These are phyloP conservation scores for Diplodia mutila DNA, from an alignment of 2,329 filamentous ascomycete species.

Conservation along the genomic window DNA sequence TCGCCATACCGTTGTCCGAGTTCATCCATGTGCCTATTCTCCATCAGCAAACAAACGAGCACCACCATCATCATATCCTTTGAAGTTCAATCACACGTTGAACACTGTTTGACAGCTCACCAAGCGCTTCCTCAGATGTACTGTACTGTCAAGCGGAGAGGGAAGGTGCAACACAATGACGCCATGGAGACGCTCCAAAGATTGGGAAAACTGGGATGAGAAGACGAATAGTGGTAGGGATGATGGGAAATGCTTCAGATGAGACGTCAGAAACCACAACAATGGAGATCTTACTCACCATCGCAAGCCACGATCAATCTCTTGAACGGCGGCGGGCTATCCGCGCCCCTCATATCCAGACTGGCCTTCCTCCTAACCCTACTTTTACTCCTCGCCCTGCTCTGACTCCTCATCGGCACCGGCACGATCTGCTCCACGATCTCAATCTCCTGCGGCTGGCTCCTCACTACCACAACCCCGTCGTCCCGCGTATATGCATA, in stretches of 20 bases:
- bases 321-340: constrained; percentile 31
- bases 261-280: not conserved
- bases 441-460: constrained; percentile 21
- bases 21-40: constrained; percentile 52
- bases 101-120: not conserved
- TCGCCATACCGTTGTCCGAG: constrained; percentile 51
- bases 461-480: constrained; percentile 15
- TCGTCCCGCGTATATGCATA: constrained; percentile 19
- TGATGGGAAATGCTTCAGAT: not conserved
- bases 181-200: not conserved
- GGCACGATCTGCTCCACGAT: constrained; percentile 21
- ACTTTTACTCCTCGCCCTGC: constrained; percentile 18
- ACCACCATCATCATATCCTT: not conserved
- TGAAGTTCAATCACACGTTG: not conserved
- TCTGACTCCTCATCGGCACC: not conserved
- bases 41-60: not conserved
- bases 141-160: not conserved
- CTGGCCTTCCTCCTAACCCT: constrained; percentile 20
- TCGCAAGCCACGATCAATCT: constrained; percentile 47
- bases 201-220: not conserved
- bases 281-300: constrained; percentile 31
- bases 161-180: not conserved
- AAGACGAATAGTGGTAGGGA: not conserved
- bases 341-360: constrained; percentile 24
- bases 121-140: not conserved